A percentile compares a stretch with the other conserved stretches of the same genome.
Evolutionary conservation across 768 basidiomycete species (phyloP).

Genomic region (Russula brevipes): DNA sequence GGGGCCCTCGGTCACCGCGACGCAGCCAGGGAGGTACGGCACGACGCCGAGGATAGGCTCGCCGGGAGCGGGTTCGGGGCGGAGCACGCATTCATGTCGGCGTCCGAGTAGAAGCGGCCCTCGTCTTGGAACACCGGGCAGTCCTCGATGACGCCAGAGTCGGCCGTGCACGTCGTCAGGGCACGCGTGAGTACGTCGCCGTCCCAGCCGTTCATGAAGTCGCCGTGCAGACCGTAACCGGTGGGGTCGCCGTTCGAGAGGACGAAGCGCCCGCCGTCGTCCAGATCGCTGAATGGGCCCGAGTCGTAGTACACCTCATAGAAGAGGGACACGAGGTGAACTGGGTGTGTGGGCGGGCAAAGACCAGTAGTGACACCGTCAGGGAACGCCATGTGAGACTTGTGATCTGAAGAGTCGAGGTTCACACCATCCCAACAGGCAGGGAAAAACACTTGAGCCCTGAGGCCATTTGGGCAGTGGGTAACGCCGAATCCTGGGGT

Average conservation of each 20-base stretch:
- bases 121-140: slow-evolving; percentile 12
- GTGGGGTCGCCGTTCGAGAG: slow-evolving; percentile 43
- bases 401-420: slow-evolving; percentile 37
- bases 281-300: slow-evolving; percentile 28
- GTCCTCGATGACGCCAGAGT: slow-evolving; percentile 14
- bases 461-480: slow-evolving; percentile 30
- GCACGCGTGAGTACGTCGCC: slow-evolving; percentile 36
- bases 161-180: slow-evolving; percentile 31
- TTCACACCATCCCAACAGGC: slow-evolving; percentile 40
- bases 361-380: not conserved
- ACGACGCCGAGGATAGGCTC: not conserved
- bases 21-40: slow-evolving; percentile 13
- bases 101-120: not conserved
- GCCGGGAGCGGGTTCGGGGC: not conserved
- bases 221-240: slow-evolving; percentile 38
- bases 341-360: slow-evolving; percentile 6
- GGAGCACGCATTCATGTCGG: not conserved
- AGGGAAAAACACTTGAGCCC: slow-evolving; percentile 33
- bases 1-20: slow-evolving; percentile 13
- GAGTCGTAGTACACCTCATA: slow-evolving; percentile 36
- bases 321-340: slow-evolving; percentile 43
- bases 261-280: slow-evolving; percentile 35
- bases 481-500: slow-evolving; percentile 24
- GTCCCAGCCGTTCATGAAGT: slow-evolving; percentile 43
- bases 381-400: slow-evolving; percentile 37